A percentile compares a stretch with the other conserved stretches of the same genome.
Conservation (phyloP, 768 basidiomycete species). For the Gymnopilus junonius region DNA sequence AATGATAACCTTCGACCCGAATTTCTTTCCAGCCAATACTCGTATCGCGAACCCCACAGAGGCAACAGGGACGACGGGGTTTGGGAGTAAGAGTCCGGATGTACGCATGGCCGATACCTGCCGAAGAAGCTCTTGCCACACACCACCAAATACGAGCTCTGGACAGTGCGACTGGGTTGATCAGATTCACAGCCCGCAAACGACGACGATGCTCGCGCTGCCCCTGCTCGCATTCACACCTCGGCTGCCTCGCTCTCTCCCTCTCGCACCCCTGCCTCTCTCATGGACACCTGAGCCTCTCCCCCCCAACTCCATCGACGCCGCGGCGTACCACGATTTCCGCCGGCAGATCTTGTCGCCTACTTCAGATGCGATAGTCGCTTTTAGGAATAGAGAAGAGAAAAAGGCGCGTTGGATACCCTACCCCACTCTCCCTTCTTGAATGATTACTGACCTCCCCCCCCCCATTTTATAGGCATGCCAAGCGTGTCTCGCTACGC, state of each 20-base stretch:
- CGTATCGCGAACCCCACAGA: no score
- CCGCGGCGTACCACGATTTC: conserved; percentile 1
- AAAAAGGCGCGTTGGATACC: no score
- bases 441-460: no score
- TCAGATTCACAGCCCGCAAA: not conserved
- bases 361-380: conserved; percentile 2
- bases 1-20: no score
- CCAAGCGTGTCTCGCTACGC: not conserved
- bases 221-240: not conserved
- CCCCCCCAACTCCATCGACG: not conserved
- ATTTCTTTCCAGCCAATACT: no score
- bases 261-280: not conserved
- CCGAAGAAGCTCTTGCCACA: not conserved
- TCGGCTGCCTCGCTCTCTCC: not conserved
- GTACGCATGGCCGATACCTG: no score
- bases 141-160: not conserved
- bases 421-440: no score
- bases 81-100: no score
- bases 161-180: not conserved
- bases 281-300: not conserved
- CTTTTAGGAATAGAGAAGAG: not conserved
- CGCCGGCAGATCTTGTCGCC: conserved; percentile 1
- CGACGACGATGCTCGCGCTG: conserved; percentile 1
- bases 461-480: conserved; percentile 5
- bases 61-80: no score